Evolutionary conservation across 192 early-diverging fungal species (phyloP).

Genomic region (Coemansia sp.): DNA sequence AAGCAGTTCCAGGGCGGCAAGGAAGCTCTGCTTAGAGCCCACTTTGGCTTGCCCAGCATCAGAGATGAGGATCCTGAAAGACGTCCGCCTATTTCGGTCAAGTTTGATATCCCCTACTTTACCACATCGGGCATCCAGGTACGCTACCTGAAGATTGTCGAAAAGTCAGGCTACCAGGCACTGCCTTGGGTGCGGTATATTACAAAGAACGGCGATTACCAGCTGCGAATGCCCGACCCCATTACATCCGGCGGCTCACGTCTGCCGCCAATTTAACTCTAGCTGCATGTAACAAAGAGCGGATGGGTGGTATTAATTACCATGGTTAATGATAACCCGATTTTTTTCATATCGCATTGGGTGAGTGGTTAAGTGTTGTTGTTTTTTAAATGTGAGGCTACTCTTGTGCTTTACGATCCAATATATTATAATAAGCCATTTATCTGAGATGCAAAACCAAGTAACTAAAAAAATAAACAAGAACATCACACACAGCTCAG

Average conservation of each 20-base stretch:
- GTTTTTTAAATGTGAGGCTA: too few relatives aligned
- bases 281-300: too few relatives aligned
- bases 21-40: slow-evolving; percentile 87
- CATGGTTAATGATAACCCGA: too few relatives aligned
- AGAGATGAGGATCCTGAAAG: slow-evolving; percentile 80
- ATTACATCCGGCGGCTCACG: slow-evolving; percentile 65
- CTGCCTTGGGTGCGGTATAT: slow-evolving; percentile 89
- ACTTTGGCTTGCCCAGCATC: slow-evolving; percentile 82
- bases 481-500: too few relatives aligned
- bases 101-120: slow-evolving; percentile 90
- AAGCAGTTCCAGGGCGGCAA: slow-evolving; percentile 98
- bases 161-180: slow-evolving; percentile 84
- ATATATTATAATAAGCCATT: too few relatives aligned
- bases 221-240: slow-evolving; percentile 86
- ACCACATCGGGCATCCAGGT: slow-evolving; percentile 89
- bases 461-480: too few relatives aligned
- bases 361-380: too few relatives aligned
- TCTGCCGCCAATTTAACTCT: slow-evolving; percentile 60
- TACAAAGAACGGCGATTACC: slow-evolving; percentile 91
- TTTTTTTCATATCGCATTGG: too few relatives aligned
- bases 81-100: slow-evolving; percentile 77
- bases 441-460: too few relatives aligned
- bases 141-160: slow-evolving; percentile 86
- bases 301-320: too few relatives aligned
- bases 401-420: too few relatives aligned